Base-by-base conservation (phyloP, 2,329 filamentous ascomycete genomes). In the Elsinoe necatrix region DNA sequence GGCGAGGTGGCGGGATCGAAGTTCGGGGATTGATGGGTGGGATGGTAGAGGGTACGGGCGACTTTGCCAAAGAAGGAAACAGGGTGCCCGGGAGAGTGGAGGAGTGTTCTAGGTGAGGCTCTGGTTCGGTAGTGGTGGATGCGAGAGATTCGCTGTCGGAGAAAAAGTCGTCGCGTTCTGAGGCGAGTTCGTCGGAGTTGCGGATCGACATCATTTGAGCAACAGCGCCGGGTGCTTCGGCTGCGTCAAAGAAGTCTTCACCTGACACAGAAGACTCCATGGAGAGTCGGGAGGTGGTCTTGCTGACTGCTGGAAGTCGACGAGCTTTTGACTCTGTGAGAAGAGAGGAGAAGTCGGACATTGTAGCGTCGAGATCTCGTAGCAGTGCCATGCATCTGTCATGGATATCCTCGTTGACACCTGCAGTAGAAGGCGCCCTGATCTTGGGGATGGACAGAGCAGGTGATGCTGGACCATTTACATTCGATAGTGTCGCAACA, bases 161-260 rank as follows among this genome's bases (percentile, higher is more conserved):
- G 54, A 54, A 57, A 12, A 29, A 77, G 11, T 65, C 77, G 1
- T 81, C 68, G n/a, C 72, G 69, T 48, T 75, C 80, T 45, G 83
- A 80, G 60, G 87, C 86, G 54, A 85, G 84, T 51, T 87, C 87
- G 65, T 83, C 88, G 45, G 81, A 83, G 34, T 80, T 82, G 59
- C 83, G 80, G 59, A 96, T 92, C 50, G 84, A 84, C 60, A 95
- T 76, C 7, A 95, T 77, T 56, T 87, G 84, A 6, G 85, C 83
- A 21, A 70, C 70, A 39, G 43, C 62, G 50, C 56, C 52, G 63
- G 81, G 80, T 14, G 80, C 84, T 54, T 83, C 85, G 65, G 86
- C 84, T 1, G 93, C 93, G 68, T 98, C 93, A 64, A 96, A 98
- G 72, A 97, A 98, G 68, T 97, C 92, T 57, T 95, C 88, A 8